phyloP scores from a whole-genome alignment of 2,329 filamentous ascomycete genomes.

The Fusarium caatingaense region DNA sequence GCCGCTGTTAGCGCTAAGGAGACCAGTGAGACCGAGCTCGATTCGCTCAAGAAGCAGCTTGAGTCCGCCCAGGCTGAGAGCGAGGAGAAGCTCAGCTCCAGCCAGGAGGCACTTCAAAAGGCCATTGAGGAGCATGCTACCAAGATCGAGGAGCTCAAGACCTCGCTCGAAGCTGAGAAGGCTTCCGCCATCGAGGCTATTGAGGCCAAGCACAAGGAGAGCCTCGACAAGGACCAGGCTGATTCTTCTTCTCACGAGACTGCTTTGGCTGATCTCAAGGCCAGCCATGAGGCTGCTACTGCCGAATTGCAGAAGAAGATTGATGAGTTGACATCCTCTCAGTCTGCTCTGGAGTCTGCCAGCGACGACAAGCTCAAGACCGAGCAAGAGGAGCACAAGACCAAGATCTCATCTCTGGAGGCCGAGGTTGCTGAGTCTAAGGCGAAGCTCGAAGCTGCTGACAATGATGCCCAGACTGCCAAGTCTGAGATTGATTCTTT shows the following conservation, averaged over 20 bases:
- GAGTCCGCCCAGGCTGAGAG: slow-evolving; percentile 54
- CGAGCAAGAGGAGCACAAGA: slow-evolving; percentile 58
- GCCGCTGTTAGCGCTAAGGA: slow-evolving; percentile 63
- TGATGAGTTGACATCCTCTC: slow-evolving; percentile 62
- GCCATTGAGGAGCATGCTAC: slow-evolving; percentile 60
- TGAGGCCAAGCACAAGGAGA: slow-evolving; percentile 64
- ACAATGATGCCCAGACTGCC: slow-evolving; percentile 57
- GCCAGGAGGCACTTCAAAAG: slow-evolving; percentile 50
- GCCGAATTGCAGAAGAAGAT: slow-evolving; percentile 66
- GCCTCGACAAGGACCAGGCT: slow-evolving; percentile 60
- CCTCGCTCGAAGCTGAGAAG: slow-evolving; percentile 63
- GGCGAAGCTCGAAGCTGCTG: slow-evolving; percentile 59
- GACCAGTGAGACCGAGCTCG: slow-evolving; percentile 60
- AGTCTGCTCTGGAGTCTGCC: slow-evolving; percentile 58
- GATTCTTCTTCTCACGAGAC: slow-evolving; percentile 61
- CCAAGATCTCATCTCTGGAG: slow-evolving; percentile 63
- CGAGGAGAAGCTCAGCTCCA: slow-evolving; percentile 50
- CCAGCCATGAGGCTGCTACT: slow-evolving; percentile 60
- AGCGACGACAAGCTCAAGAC: slow-evolving; percentile 59
- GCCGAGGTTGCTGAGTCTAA: slow-evolving; percentile 64
- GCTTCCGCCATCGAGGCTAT: slow-evolving; percentile 60
- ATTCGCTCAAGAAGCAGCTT: slow-evolving; percentile 62
- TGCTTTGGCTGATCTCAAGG: slow-evolving; percentile 62
- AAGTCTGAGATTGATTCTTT: slow-evolving; percentile 59
- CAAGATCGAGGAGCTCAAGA: slow-evolving; percentile 63